Conservation (phyloP, 1,284 basidiomycete species). For the Cystobasidium sp. region DNA sequence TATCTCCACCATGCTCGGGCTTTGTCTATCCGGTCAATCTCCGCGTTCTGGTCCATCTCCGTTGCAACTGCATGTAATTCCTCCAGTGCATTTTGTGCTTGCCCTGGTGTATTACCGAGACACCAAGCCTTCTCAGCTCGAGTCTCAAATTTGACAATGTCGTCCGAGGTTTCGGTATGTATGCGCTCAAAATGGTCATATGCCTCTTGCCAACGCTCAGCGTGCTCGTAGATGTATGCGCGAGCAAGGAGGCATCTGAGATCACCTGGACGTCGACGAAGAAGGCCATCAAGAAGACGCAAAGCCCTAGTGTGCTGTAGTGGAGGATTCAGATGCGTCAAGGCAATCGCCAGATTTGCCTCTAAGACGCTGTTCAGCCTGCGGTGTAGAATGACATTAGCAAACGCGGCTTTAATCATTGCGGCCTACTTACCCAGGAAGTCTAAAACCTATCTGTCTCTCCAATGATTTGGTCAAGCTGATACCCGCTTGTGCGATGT, state of each 20-base stretch:
- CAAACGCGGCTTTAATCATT: slow-evolving; percentile 53
- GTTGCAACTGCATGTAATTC: slow-evolving; percentile 68
- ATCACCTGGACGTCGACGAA: slow-evolving; percentile 68
- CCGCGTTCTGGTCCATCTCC: slow-evolving; percentile 60
- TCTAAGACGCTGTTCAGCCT: slow-evolving; percentile 61
- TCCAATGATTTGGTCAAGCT: slow-evolving; percentile 66
- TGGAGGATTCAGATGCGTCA: slow-evolving; percentile 85
- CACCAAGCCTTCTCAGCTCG: slow-evolving; percentile 88
- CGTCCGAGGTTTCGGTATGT: slow-evolving; percentile 58
- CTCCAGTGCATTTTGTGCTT: slow-evolving; percentile 63
- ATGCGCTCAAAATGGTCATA: slow-evolving; percentile 65
- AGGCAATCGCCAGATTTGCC: slow-evolving; percentile 68
- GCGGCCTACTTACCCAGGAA: slow-evolving; percentile 59
- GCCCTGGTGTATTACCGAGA: slow-evolving; percentile 58
- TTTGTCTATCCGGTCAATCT: slow-evolving; percentile 46
- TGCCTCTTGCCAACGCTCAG: slow-evolving; percentile 73
- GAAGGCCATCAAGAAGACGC: slow-evolving; percentile 71
- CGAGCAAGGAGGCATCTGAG: slow-evolving; percentile 72
- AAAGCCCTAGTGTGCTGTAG: slow-evolving; percentile 84
- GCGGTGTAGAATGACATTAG: slow-evolving; percentile 55
- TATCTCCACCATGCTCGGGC: slow-evolving; percentile 72
- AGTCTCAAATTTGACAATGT: slow-evolving; percentile 66
- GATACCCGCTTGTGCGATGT: slow-evolving; percentile 71
- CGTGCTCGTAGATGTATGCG: slow-evolving; percentile 72
- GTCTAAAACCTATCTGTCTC: slow-evolving; percentile 64